Evolutionary conservation across 2,329 filamentous ascomycete species (phyloP).

Genomic region (Neurospora crassa): DNA sequence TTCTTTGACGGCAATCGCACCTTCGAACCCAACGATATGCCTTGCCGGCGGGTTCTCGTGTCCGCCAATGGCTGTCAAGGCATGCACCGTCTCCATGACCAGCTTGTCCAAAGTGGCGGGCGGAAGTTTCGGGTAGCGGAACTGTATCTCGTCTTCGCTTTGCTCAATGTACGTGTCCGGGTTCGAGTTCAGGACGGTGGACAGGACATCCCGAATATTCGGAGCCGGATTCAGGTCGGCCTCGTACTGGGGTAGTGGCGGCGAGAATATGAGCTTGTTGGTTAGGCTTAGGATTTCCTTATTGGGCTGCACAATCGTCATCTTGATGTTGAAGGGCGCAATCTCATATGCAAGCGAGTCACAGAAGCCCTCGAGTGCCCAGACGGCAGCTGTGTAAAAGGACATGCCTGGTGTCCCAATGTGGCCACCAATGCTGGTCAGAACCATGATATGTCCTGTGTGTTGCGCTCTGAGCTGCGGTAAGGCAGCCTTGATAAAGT

Average conservation of each 20-base stretch:
- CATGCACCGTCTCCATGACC: slow-evolving; percentile 82
- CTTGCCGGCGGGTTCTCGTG: slow-evolving; percentile 92
- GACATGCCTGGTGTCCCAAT: slow-evolving; percentile 86
- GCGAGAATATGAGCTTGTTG: slow-evolving; percentile 77
- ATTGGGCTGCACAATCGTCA: slow-evolving; percentile 92
- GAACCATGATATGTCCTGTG: slow-evolving; percentile 80
- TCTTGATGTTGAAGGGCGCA: slow-evolving; percentile 90
- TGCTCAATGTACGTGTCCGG: slow-evolving; percentile 49
- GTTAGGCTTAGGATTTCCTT: slow-evolving; percentile 85
- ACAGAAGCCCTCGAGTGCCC: slow-evolving; percentile 93
- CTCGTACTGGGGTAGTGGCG: slow-evolving; percentile 58
- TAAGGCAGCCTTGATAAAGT: slow-evolving; percentile 83
- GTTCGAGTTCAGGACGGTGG: slow-evolving; percentile 67
- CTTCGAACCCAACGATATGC: slow-evolving; percentile 89
- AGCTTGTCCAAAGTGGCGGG: slow-evolving; percentile 59
- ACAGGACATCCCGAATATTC: slow-evolving; percentile 72
- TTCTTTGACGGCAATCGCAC: slow-evolving; percentile 79
- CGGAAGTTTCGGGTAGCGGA: slow-evolving; percentile 66
- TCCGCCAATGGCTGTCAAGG: slow-evolving; percentile 82
- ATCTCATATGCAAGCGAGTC: slow-evolving; percentile 94
- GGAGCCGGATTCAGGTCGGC: slow-evolving; percentile 65
- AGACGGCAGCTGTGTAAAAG: slow-evolving; percentile 85
- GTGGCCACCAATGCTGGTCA: slow-evolving; percentile 85
- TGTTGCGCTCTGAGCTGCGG: slow-evolving; percentile 70
- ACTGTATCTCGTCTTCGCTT: slow-evolving; percentile 38